phyloP scores from a whole-genome alignment of 2,329 filamentous ascomycete genomes.

The Alternaria sp. region DNA sequence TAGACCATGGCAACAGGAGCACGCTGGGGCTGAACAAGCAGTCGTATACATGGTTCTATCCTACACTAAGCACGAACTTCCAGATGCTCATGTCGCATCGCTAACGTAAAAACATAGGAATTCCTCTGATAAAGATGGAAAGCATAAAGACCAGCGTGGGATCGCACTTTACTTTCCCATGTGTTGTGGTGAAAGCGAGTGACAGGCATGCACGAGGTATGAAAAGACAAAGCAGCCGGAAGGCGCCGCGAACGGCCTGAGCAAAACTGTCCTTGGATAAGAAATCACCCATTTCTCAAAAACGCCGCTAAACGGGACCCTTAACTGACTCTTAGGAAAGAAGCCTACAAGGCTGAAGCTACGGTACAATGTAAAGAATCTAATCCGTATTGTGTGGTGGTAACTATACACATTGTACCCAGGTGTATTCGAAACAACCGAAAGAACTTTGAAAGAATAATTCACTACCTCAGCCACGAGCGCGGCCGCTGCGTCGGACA shows the following conservation, averaged over 20 bases:
- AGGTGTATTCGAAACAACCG: neutral
- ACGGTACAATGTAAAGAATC: constrained; percentile 1
- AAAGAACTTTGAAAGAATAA: neutral
- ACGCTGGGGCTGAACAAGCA: neutral
- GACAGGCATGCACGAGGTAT: neutral
- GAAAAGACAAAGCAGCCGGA: neutral
- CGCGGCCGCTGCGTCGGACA: constrained; percentile 29
- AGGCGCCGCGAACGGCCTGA: neutral
- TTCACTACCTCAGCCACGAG: constrained; percentile 13
- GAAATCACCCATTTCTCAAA: neutral
- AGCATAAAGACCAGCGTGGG: neutral
- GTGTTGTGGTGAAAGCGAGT: neutral
- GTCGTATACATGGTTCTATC: neutral
- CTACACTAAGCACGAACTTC: neutral
- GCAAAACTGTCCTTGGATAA: neutral
- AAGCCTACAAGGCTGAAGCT: neutral
- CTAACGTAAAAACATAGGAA: neutral
- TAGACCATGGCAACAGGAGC: neutral
- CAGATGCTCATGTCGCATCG: neutral
- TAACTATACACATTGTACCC: neutral
- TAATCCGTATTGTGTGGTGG: neutral
- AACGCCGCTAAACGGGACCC: constrained; percentile 4
- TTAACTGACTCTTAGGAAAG: neutral
- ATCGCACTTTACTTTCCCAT: neutral
- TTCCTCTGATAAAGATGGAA: neutral